These are phyloP conservation scores for Sporormia fimetaria DNA, from an alignment of 495 filamentous ascomycete genomes.

Conservation along the genomic window DNA sequence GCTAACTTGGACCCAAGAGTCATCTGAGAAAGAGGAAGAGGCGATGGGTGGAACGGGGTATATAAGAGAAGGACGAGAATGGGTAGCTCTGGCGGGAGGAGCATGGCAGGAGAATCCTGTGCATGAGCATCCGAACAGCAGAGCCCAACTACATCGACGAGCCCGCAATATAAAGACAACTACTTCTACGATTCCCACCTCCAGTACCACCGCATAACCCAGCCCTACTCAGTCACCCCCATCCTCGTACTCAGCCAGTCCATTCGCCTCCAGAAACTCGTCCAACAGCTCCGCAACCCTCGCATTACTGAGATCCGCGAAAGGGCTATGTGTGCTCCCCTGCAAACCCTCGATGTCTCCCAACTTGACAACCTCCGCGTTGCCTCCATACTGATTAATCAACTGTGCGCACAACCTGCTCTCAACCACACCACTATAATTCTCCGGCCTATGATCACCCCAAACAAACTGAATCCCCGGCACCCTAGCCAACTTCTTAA, in stretches of 20 bases:
- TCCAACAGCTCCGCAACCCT: conserved; percentile 36
- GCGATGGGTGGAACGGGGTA: too few relatives aligned
- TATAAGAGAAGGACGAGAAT: too few relatives aligned
- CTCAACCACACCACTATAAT: conserved; percentile 27
- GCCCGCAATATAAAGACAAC: too few relatives aligned
- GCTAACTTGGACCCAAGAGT: too few relatives aligned
- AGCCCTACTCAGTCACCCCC: too few relatives aligned
- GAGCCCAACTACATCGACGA: too few relatives aligned
- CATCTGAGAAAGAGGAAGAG: too few relatives aligned
- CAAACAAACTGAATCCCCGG: conserved; percentile 39
- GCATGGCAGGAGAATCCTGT: too few relatives aligned
- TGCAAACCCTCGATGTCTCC: conserved; percentile 33
- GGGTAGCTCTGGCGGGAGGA: too few relatives aligned
- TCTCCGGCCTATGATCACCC: conserved; percentile 37
- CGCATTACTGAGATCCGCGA: conserved; percentile 38
- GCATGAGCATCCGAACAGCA: too few relatives aligned
- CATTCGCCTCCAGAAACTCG: conserved; percentile 31
- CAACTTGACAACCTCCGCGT: conserved; percentile 36
- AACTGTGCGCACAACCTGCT: conserved; percentile 29
- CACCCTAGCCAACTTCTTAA: conserved; percentile 38
- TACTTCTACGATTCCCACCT: too few relatives aligned
- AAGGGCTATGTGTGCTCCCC: conserved; percentile 38
- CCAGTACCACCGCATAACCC: too few relatives aligned
- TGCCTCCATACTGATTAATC: conserved; percentile 39
- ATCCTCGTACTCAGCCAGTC: conserved; percentile 30